phyloP scores from a whole-genome alignment of 306 rosid genomes.

The Inga laurina region DNA sequence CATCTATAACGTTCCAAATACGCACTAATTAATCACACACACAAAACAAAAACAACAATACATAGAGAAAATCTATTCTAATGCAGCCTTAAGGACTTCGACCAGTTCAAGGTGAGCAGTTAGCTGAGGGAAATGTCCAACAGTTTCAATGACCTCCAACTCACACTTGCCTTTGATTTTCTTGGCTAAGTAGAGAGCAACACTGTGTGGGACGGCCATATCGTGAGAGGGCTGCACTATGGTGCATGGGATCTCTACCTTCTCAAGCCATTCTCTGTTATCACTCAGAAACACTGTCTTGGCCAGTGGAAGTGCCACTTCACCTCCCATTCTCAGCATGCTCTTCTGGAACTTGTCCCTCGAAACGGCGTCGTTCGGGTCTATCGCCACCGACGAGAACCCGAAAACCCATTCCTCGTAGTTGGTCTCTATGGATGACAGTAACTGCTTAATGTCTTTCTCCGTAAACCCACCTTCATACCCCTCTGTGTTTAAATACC shows the following conservation, averaged over 20 bases:
- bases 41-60: not conserved
- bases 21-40: not conserved
- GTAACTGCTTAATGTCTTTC: constrained; percentile 56
- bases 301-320: constrained; percentile 57
- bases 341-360: constrained; percentile 50
- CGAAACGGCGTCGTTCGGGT: constrained; percentile 56
- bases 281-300: constrained; percentile 68
- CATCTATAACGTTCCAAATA: not conserved
- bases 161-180: constrained; percentile 64
- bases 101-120: constrained; percentile 73
- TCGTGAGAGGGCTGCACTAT: constrained; percentile 66
- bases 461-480: constrained; percentile 78
- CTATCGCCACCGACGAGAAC: constrained; percentile 58
- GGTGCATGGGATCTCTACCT: constrained; percentile 75
- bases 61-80: not conserved
- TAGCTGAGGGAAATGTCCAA: constrained; percentile 85
- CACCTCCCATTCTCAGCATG: constrained; percentile 56
- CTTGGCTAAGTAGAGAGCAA: constrained; percentile 63
- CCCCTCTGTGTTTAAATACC: constrained; percentile 68
- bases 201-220: constrained; percentile 60
- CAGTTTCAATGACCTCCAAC: constrained; percentile 50
- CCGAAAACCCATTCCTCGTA: constrained; percentile 58
- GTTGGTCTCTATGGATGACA: constrained; percentile 55
- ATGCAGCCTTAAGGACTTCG: constrained; percentile 55
- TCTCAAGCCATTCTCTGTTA: constrained; percentile 62